These are phyloP conservation scores for Sarcomyxa edulis DNA, from an alignment of 768 basidiomycete species.

Conservation along the genomic window DNA sequence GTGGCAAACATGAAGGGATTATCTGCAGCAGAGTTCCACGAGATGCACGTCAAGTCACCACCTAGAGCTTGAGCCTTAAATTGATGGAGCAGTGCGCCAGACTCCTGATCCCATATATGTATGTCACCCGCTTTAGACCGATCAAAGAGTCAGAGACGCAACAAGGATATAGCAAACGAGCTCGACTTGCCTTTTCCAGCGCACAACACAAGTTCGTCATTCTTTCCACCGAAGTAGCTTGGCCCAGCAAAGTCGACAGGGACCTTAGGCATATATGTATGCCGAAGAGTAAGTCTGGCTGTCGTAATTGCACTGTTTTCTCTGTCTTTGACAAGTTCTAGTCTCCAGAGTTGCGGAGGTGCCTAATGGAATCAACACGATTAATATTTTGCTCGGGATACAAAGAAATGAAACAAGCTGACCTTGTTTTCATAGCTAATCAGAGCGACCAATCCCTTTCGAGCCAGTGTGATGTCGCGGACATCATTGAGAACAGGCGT, in stretches of 20 bases:
- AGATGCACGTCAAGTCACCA: slow-evolving; percentile 74
- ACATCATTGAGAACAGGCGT: slow-evolving; percentile 72
- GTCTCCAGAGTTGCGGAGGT: slow-evolving; percentile 74
- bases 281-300: slow-evolving; percentile 44
- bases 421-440: slow-evolving; percentile 76
- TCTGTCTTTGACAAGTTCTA: slow-evolving; percentile 57
- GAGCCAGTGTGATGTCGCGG: slow-evolving; percentile 61
- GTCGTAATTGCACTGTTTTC: slow-evolving; percentile 26
- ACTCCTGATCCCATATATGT: slow-evolving; percentile 84
- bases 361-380: slow-evolving; percentile 46
- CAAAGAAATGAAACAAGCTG: slow-evolving; percentile 2
- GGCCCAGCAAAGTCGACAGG: slow-evolving; percentile 73
- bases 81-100: slow-evolving; percentile 65
- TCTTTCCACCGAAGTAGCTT: slow-evolving; percentile 78
- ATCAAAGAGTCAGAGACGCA: slow-evolving; percentile 4
- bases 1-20: slow-evolving; percentile 73
- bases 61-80: slow-evolving; percentile 57
- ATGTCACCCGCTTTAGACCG: slow-evolving; percentile 64
- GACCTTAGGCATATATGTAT: slow-evolving; percentile 69
- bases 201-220: slow-evolving; percentile 74
- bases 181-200: slow-evolving; percentile 58
- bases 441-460: slow-evolving; percentile 52
- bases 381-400: not conserved
- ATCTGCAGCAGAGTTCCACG: slow-evolving; percentile 68
- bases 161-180: not conserved